Evolutionary conservation across 2,329 filamentous ascomycete species (phyloP).

Genomic region (Botrytis aclada): DNA sequence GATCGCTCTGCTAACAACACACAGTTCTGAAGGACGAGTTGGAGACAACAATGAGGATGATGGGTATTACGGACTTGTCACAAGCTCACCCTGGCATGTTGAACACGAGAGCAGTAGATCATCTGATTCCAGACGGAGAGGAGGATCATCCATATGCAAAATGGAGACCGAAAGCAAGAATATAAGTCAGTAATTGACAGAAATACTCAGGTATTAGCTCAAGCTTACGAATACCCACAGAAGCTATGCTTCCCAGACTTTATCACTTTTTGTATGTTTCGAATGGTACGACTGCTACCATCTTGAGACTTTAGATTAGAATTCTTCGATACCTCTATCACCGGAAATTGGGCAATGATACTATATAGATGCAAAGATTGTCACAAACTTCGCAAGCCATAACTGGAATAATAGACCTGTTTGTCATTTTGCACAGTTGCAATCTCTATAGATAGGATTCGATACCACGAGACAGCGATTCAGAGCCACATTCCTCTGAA

Average conservation of each 20-base stretch:
- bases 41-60: constrained; percentile 63
- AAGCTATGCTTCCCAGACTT: not conserved
- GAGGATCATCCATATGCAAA: constrained; percentile 47
- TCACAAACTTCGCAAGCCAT: not conserved
- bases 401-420: no score
- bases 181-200: constrained; percentile 25
- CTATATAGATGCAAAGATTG: not conserved
- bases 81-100: constrained; percentile 60
- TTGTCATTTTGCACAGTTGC: not conserved
- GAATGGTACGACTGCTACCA: not conserved
- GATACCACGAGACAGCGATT: not conserved
- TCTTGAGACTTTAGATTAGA: not conserved
- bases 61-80: constrained; percentile 59
- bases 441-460: rapidly evolving
- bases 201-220: not conserved
- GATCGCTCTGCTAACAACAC: constrained; percentile 14
- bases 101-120: constrained; percentile 51
- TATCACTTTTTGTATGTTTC: not conserved
- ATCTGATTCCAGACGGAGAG: constrained; percentile 42
- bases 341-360: not conserved
- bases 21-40: constrained; percentile 57
- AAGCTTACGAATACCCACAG: not conserved
- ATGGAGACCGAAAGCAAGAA: constrained; percentile 36
- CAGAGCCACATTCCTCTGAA: not conserved
- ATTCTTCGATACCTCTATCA: not conserved